A percentile compares a stretch with the other conserved stretches of the same genome.
phyloP scores from a whole-genome alignment of 495 filamentous ascomycete genomes.

The Penicillium angulare region DNA sequence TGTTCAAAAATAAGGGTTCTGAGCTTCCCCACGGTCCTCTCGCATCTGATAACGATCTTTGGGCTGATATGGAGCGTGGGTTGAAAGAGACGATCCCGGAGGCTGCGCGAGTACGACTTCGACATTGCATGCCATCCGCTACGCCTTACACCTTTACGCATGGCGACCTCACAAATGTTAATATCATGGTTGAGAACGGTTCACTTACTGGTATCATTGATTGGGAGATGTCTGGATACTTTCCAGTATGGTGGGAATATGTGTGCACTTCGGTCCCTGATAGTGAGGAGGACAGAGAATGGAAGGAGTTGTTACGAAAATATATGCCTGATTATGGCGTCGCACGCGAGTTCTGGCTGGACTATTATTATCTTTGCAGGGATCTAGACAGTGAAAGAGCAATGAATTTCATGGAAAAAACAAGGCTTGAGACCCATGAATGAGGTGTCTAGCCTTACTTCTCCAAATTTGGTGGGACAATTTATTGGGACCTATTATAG shows the following conservation, averaged over 20 bases:
- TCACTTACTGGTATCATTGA: conserved; percentile 22
- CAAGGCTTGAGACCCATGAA: no score
- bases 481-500: no score
- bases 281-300: conserved; percentile 16
- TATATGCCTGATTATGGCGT: conserved; percentile 20
- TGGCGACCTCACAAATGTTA: conserved; percentile 34
- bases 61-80: conserved; percentile 24
- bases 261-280: neutral
- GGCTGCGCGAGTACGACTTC: conserved; percentile 14
- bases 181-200: conserved; percentile 35
- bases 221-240: conserved; percentile 26
- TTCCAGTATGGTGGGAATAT: conserved; percentile 30
- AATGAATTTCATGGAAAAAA: conserved; percentile 2
- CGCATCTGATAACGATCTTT: conserved; percentile 27
- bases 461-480: no score
- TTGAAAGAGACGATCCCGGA: conserved; percentile 16
- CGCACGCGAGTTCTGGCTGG: conserved; percentile 21
- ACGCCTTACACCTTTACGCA: conserved; percentile 36
- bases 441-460: no score
- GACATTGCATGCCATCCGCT: conserved; percentile 25
- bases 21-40: conserved; percentile 21
- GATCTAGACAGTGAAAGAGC: conserved; percentile 6
- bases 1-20: conserved; percentile 7
- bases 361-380: conserved; percentile 3
- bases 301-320: conserved; percentile 16